These are phyloP conservation scores for Apiospora sp. DNA, from an alignment of 2,329 filamentous ascomycete species.

Conservation along the genomic window DNA sequence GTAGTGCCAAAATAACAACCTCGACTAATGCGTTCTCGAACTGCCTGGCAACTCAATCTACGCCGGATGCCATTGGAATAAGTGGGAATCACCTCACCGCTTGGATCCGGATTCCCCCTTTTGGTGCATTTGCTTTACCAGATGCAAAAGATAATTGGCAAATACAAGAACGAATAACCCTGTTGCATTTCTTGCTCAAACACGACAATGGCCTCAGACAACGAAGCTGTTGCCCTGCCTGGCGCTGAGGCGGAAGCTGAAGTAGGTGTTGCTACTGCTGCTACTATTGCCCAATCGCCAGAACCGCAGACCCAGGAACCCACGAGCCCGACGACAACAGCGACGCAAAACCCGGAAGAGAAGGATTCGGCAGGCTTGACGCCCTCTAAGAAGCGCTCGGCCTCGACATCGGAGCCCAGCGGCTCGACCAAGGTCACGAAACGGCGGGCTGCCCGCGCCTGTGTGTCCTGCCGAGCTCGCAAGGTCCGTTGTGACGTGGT, in stretches of 20 bases:
- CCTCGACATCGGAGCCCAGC: conserved; percentile 43
- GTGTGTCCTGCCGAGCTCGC: conserved; percentile 84
- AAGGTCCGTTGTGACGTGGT: conserved; percentile 96
- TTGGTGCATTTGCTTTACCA: conserved; percentile 25
- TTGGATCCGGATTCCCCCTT: conserved; percentile 8
- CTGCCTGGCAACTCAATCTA: conserved; percentile 21
- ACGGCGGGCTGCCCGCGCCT: conserved; percentile 88
- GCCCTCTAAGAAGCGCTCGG: conserved; percentile 41
- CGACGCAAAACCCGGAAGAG: conserved; percentile 1
- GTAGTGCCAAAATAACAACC: conserved; percentile 25
- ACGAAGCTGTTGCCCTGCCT: background rate
- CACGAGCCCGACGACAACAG: conserved; percentile 15
- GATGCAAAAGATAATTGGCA: conserved; percentile 24
- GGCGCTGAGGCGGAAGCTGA: conserved; percentile 2
- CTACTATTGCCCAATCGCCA: background rate
- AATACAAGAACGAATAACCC: conserved; percentile 34
- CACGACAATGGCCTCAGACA: conserved; percentile 16
- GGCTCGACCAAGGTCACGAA: conserved; percentile 66
- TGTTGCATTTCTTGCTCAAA: conserved; percentile 30
- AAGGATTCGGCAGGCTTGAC: conserved; percentile 8
- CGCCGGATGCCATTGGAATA: conserved; percentile 22
- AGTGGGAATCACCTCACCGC: conserved; percentile 22
- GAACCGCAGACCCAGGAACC: conserved; percentile 17
- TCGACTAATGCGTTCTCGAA: conserved; percentile 28
- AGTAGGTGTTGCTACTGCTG: background rate